Conservation (phyloP, 2,329 filamentous ascomycete genomes). For the Esteya vermicola region DNA sequence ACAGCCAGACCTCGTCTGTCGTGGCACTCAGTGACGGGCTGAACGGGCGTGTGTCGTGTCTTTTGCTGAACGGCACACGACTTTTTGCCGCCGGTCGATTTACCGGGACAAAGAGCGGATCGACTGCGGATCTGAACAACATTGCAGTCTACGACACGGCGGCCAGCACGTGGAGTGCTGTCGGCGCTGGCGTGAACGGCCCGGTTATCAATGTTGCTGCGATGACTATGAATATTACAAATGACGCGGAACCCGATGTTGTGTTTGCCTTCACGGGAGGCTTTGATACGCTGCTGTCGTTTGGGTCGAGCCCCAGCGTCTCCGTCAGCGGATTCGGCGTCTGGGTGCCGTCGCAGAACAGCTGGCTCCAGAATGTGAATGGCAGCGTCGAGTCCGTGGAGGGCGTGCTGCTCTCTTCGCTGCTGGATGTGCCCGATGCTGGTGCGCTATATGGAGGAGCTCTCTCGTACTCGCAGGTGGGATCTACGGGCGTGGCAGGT, state of each 20-base stretch:
- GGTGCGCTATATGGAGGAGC: conserved; percentile 71
- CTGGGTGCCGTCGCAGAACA: conserved; percentile 74
- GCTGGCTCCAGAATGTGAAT: conserved; percentile 76
- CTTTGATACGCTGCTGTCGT: conserved; percentile 60
- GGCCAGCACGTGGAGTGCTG: conserved; percentile 56
- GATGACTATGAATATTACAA: conserved; percentile 64
- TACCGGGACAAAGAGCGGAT: conserved; percentile 51
- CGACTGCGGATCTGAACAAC: conserved; percentile 52
- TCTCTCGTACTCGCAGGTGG: conserved; percentile 59
- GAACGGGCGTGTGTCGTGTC: conserved; percentile 60
- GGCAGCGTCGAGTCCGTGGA: conserved; percentile 49
- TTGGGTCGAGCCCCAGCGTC: conserved; percentile 46
- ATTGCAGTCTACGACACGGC: conserved; percentile 62
- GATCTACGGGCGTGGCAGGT: conserved; percentile 57
- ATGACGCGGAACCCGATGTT: conserved; percentile 49
- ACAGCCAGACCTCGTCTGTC: conserved; percentile 44
- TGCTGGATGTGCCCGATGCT: conserved; percentile 48
- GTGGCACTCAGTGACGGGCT: conserved; percentile 57
- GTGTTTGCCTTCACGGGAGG: conserved; percentile 69
- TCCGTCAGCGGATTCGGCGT: conserved; percentile 66
- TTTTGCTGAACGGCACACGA: conserved; percentile 50
- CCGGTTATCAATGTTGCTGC: conserved; percentile 61
- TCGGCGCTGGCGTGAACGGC: conserved; percentile 80
- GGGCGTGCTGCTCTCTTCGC: conserved; percentile 56
- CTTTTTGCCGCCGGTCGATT: conserved; percentile 82